phyloP scores from a whole-genome alignment of 1,284 basidiomycete genomes.

The Fomitopsis betulina region DNA sequence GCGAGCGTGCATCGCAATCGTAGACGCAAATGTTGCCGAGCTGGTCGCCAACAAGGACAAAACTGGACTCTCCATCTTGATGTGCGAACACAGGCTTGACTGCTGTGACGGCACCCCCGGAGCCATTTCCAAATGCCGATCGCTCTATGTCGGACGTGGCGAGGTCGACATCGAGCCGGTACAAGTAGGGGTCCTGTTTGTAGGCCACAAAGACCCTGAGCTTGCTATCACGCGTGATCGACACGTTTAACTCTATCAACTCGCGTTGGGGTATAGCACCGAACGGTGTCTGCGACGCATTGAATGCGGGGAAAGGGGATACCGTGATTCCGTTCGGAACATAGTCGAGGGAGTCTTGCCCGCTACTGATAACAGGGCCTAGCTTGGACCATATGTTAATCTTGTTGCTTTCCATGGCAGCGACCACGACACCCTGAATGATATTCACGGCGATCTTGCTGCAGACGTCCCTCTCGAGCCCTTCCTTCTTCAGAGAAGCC shows the following conservation, averaged over 20 bases:
- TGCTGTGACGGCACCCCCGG: slow-evolving; percentile 41
- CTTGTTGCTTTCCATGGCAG: slow-evolving; percentile 49
- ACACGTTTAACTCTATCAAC: slow-evolving; percentile 20
- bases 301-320: slow-evolving; percentile 15
- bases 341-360: slow-evolving; percentile 4
- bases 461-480: slow-evolving; percentile 41
- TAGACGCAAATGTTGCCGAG: slow-evolving; percentile 60
- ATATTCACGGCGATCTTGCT: slow-evolving; percentile 43
- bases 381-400: slow-evolving; percentile 51
- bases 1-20: slow-evolving; percentile 37
- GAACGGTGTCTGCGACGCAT: slow-evolving; percentile 11
- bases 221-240: slow-evolving; percentile 12
- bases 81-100: slow-evolving; percentile 44
- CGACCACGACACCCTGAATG: slow-evolving; percentile 41
- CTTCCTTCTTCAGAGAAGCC: slow-evolving; percentile 43
- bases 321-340: slow-evolving; percentile 25
- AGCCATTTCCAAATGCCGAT: slow-evolving; percentile 49
- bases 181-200: slow-evolving; percentile 41
- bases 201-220: slow-evolving; percentile 41
- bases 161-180: slow-evolving; percentile 37
- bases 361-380: slow-evolving; percentile 8
- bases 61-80: slow-evolving; percentile 33
- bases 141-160: slow-evolving; percentile 27
- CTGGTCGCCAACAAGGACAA: slow-evolving; percentile 54
- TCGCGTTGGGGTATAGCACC: slow-evolving; percentile 7